phyloP scores from a whole-genome alignment of 2,329 filamentous ascomycete genomes.

The Hypoxylon sp. region DNA sequence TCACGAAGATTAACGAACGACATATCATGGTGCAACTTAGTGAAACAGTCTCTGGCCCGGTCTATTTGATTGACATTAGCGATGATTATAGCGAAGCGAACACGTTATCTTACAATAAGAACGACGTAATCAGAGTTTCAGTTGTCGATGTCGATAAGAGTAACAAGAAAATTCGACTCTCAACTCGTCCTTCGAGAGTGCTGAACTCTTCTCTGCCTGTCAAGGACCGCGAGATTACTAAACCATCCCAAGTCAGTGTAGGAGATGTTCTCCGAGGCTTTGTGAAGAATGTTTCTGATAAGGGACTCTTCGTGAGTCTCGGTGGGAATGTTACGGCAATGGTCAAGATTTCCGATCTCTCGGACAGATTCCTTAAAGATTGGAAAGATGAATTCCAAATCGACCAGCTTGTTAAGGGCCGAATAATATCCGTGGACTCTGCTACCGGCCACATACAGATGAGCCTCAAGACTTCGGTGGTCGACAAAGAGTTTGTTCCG shows the following conservation, averaged over 20 bases:
- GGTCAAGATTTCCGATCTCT: conserved; percentile 88
- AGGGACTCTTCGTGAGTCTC: conserved; percentile 87
- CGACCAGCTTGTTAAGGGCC: conserved; percentile 91
- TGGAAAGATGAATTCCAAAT: conserved; percentile 92
- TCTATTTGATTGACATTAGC: conserved; percentile 84
- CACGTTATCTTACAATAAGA: conserved; percentile 80
- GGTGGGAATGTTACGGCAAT: conserved; percentile 85
- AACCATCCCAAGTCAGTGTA: conserved; percentile 76
- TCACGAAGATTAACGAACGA: conserved; percentile 88
- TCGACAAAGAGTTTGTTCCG: conserved; percentile 83
- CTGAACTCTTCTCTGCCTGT: conserved; percentile 86
- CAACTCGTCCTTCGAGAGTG: conserved; percentile 87
- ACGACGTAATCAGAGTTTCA: conserved; percentile 89
- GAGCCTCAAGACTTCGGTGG: conserved; percentile 85
- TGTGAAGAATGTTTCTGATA: conserved; percentile 88
- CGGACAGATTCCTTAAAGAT: conserved; percentile 91
- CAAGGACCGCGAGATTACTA: conserved; percentile 82
- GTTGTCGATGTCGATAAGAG: conserved; percentile 82
- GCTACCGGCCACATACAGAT: conserved; percentile 81
- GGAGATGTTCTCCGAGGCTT: conserved; percentile 91
- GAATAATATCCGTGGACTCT: conserved; percentile 79
- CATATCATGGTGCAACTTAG: conserved; percentile 89
- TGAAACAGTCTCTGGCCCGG: conserved; percentile 80
- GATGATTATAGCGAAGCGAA: conserved; percentile 89
- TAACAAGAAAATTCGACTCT: conserved; percentile 88